phyloP scores from a whole-genome alignment of 106 monocot species.

The Platanthera guangdongensis region DNA sequence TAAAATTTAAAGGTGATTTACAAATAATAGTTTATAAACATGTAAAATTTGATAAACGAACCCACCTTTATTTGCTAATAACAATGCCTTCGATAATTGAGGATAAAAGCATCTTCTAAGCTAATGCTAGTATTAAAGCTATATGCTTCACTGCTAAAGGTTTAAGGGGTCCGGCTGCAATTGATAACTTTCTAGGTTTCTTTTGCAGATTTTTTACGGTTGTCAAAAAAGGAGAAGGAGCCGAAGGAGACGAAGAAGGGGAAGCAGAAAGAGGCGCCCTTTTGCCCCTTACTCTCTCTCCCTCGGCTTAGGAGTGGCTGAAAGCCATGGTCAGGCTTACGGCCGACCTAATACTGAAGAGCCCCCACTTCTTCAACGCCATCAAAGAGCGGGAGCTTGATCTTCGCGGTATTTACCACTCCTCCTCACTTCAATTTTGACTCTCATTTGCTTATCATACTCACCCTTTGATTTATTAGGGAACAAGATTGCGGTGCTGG shows the following conservation, averaged over 20 bases:
- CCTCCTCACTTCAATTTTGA: background rate
- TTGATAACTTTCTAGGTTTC: too few species aligned
- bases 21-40: too few species aligned
- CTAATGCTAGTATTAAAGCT: too few species aligned
- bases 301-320: background rate
- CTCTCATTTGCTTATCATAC: background rate
- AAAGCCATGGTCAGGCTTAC: constrained; percentile 66
- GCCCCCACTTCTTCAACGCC: constrained; percentile 97
- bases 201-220: too few species aligned
- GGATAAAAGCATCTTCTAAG: too few species aligned
- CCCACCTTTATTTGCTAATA: too few species aligned
- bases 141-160: too few species aligned
- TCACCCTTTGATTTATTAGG: constrained; percentile 27
- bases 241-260: background rate
- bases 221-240: background rate
- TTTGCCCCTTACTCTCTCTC: background rate
- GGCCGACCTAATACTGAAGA: constrained; percentile 84
- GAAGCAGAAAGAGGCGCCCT: background rate
- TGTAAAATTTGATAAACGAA: too few species aligned
- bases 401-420: constrained; percentile 47
- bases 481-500: constrained; percentile 89
- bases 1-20: too few species aligned
- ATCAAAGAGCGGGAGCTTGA: constrained; percentile 84
- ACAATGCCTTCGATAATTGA: too few species aligned
- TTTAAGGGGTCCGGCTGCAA: too few species aligned